phyloP scores from a whole-genome alignment of 345 rosid species.

The Arabidopsis arenosa region DNA sequence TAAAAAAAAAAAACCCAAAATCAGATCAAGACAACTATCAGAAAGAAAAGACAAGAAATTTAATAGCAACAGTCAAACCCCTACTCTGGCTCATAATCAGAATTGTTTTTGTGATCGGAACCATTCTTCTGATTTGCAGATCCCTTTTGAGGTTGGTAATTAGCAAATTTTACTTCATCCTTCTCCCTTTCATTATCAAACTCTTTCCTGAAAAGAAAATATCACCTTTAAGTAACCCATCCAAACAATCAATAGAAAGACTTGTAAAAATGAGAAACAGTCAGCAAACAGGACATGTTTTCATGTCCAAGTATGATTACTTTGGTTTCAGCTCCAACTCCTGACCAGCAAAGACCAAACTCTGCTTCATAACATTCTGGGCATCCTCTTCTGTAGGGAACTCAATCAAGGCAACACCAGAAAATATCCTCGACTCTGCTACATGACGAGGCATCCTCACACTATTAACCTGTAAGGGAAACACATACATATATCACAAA shows the following conservation, averaged over 20 bases:
- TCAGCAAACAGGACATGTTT: slow-evolving; percentile 14
- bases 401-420: slow-evolving; percentile 88
- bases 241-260: slow-evolving; percentile 6
- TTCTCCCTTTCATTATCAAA: slow-evolving; percentile 77
- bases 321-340: slow-evolving; percentile 78
- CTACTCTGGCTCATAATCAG: slow-evolving; percentile 62
- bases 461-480: slow-evolving; percentile 66
- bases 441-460: slow-evolving; percentile 92
- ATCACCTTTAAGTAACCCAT: neutral
- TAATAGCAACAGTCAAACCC: slow-evolving; percentile 22
- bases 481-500: slow-evolving; percentile 11
- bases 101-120: slow-evolving; percentile 49
- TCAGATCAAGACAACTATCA: slow-evolving; percentile 27
- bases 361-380: slow-evolving; percentile 59
- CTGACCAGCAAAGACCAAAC: slow-evolving; percentile 69
- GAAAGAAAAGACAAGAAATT: neutral
- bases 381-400: slow-evolving; percentile 81
- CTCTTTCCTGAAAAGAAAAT: slow-evolving; percentile 62
- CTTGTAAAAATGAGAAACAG: slow-evolving; percentile 2
- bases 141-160: slow-evolving; percentile 46
- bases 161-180: slow-evolving; percentile 55
- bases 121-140: slow-evolving; percentile 57
- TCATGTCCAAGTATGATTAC: slow-evolving; percentile 50
- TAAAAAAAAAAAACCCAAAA: slow-evolving; percentile 1
- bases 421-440: slow-evolving; percentile 67